A percentile compares a stretch with the other conserved stretches of the same genome.
Conservation (phyloP, 176 grass and related monocot genomes). For the Carex parvula region DNA sequence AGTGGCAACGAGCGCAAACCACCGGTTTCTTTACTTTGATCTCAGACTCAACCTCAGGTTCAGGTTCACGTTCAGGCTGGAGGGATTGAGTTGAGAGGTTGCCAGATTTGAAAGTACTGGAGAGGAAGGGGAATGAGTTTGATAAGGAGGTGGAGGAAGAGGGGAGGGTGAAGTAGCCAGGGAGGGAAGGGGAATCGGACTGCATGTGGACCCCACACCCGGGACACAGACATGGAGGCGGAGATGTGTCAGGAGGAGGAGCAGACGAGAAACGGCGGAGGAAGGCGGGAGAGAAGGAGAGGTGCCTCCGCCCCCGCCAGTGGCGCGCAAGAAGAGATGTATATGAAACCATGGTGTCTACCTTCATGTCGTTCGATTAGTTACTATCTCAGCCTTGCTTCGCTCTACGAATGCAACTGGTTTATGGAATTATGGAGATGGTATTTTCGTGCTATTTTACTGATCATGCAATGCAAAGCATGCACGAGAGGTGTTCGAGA, state of each 20-base stretch:
- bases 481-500: neutral
- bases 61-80: neutral
- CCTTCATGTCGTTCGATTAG: neutral
- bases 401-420: too few species aligned
- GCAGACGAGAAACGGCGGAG: conserved; percentile 6
- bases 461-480: neutral
- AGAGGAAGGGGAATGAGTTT: conserved; percentile 35
- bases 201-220: conserved; percentile 70
- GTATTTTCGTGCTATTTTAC: neutral
- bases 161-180: conserved; percentile 60
- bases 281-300: neutral
- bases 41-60: neutral
- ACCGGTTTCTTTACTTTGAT: conserved; percentile 27
- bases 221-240: conserved; percentile 30
- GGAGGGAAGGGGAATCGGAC: conserved; percentile 44
- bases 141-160: conserved; percentile 37
- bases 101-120: neutral
- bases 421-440: too few species aligned
- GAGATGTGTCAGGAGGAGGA: neutral
- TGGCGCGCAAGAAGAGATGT: neutral
- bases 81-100: neutral
- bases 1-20: conserved; percentile 77
- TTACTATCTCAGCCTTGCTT: neutral
- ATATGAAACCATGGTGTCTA: neutral
- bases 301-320: neutral